These are phyloP conservation scores for Alnus rubra DNA, from an alignment of 306 rosid species.

Conservation along the genomic window DNA sequence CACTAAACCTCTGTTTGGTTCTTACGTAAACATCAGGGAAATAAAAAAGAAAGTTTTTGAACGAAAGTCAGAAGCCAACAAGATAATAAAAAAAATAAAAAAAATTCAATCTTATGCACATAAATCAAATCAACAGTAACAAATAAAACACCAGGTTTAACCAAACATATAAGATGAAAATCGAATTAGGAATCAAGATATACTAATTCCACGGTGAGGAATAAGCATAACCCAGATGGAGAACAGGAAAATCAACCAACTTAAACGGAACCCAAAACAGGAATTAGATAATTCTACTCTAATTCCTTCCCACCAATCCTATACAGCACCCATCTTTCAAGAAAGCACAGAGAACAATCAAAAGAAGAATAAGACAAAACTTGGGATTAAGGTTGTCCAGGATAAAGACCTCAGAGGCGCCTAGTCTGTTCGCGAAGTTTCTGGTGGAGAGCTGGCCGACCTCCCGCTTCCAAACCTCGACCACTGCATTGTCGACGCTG, in stretches of 20 bases:
- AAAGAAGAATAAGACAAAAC: not conserved
- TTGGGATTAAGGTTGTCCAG: not conserved
- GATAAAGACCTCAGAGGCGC: slow-evolving; percentile 62
- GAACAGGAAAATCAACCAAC: not conserved
- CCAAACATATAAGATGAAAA: not conserved
- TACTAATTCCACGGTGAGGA: not conserved
- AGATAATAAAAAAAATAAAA: not conserved
- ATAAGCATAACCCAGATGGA: not conserved
- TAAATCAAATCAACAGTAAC: not conserved
- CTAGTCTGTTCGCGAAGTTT: slow-evolving; percentile 64
- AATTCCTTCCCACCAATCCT: slow-evolving; percentile 1
- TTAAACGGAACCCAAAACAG: too few species aligned
- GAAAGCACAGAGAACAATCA: not conserved
- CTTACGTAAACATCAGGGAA: not conserved
- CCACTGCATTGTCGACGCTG: slow-evolving; percentile 44
- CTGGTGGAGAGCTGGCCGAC: slow-evolving; percentile 69
- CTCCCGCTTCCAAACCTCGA: slow-evolving; percentile 72
- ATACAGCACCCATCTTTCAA: not conserved
- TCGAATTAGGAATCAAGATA: not conserved
- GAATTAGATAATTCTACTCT: not conserved
- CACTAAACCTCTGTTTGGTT: not conserved
- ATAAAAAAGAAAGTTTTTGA: not conserved
- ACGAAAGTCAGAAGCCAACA: not conserved
- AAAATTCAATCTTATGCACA: too few species aligned
- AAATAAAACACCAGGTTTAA: not conserved